These are phyloP conservation scores for Xylaria sp. DNA, from an alignment of 2,329 filamentous ascomycete genomes.

Conservation along the genomic window DNA sequence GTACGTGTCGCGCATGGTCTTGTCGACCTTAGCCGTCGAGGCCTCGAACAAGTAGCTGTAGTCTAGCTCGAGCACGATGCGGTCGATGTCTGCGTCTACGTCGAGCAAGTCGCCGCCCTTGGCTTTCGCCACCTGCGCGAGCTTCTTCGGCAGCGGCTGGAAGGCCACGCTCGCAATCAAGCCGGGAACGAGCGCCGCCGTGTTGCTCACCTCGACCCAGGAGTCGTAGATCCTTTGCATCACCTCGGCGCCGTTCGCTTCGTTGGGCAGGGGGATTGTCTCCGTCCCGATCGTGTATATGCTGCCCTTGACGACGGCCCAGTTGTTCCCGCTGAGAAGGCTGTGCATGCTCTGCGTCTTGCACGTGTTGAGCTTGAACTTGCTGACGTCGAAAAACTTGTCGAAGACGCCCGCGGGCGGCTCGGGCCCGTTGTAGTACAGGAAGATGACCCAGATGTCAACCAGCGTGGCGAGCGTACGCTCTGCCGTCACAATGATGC, in stretches of 20 bases:
- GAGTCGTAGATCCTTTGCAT: conserved; percentile 41
- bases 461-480: conserved; percentile 50
- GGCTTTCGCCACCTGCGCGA: conserved; percentile 41
- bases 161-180: conserved; percentile 45
- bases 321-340: conserved; percentile 53
- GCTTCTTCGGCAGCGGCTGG: conserved; percentile 47
- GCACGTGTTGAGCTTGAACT: conserved; percentile 49
- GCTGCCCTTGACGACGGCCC: conserved; percentile 42
- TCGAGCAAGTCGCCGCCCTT: conserved; percentile 49
- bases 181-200: conserved; percentile 34
- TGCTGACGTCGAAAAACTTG: conserved; percentile 56
- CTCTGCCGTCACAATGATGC: conserved; percentile 62
- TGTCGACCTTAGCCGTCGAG: conserved; percentile 42
- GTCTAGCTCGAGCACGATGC: conserved; percentile 51
- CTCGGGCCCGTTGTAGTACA: conserved; percentile 65
- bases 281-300: conserved; percentile 48
- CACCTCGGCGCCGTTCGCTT: conserved; percentile 36
- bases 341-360: conserved; percentile 55
- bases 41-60: conserved; percentile 45
- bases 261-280: conserved; percentile 43
- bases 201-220: conserved; percentile 43
- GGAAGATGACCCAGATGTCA: conserved; percentile 64
- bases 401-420: conserved; percentile 60
- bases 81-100: conserved; percentile 46
- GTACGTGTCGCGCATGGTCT: conserved; percentile 46